These are phyloP conservation scores for Harringtonia lauricola DNA, from an alignment of 2,329 filamentous ascomycete species.

Conservation along the genomic window DNA sequence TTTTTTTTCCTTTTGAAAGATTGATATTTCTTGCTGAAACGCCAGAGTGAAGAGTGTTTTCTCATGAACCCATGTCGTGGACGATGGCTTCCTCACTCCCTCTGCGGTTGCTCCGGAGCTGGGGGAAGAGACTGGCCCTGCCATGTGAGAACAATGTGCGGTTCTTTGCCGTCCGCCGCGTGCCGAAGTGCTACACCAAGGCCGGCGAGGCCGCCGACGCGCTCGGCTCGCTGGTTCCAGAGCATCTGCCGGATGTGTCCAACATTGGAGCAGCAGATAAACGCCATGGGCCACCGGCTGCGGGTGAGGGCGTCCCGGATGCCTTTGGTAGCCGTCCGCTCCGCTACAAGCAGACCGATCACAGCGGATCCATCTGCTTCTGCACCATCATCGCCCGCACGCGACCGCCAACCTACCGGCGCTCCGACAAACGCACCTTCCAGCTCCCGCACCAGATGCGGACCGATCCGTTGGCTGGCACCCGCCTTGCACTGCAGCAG, in stretches of 20 bases:
- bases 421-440: conserved; percentile 68
- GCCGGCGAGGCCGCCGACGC: conserved; percentile 53
- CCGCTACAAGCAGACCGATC: conserved; percentile 60
- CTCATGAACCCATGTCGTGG: too few species aligned
- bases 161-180: conserved; percentile 14
- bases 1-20: background rate
- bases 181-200: conserved; percentile 31
- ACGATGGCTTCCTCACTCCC: background rate
- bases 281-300: conserved; percentile 62
- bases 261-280: conserved; percentile 46
- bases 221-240: conserved; percentile 57
- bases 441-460: conserved; percentile 58
- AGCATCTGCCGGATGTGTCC: conserved; percentile 56
- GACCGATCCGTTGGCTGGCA: conserved; percentile 34
- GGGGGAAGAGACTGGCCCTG: conserved; percentile 29
- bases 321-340: conserved; percentile 64
- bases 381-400: background rate
- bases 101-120: background rate
- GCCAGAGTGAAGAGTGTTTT: too few species aligned
- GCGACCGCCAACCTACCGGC: conserved; percentile 55
- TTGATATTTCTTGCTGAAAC: too few species aligned
- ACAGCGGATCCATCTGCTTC: conserved; percentile 35
- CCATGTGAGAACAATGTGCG: conserved; percentile 38
- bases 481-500: conserved; percentile 61
- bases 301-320: conserved; percentile 60